Evolutionary conservation across 2,329 filamentous ascomycete species (phyloP).

Genomic region (Nothophoma quercina): DNA sequence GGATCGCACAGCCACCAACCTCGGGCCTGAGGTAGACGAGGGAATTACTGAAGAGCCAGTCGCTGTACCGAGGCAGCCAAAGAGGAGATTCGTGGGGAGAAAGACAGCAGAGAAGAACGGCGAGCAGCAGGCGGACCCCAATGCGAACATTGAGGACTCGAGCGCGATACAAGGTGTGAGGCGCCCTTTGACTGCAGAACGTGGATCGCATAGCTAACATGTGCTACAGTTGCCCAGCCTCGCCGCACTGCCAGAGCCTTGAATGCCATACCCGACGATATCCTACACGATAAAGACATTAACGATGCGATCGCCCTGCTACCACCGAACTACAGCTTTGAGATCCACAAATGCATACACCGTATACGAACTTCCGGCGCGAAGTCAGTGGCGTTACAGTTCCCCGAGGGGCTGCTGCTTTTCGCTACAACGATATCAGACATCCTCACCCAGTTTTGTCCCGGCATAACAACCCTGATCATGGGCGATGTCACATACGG

Average conservation of each 20-base stretch:
- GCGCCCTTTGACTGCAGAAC: conserved; percentile 7
- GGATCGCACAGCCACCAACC: conserved; percentile 73
- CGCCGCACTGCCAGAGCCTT: conserved; percentile 79
- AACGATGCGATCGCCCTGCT: conserved; percentile 87
- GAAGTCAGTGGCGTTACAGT: conserved; percentile 90
- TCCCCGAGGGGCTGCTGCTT: conserved; percentile 92
- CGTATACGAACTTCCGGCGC: conserved; percentile 82
- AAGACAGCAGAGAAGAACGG: conserved; percentile 70
- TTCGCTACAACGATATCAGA: conserved; percentile 98
- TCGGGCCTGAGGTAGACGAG: conserved; percentile 73
- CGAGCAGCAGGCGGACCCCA: conserved; percentile 51
- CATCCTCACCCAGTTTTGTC: conserved; percentile 93
- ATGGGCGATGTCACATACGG: conserved; percentile 99
- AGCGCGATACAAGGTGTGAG: conserved; percentile 73
- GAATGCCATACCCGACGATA: conserved; percentile 88
- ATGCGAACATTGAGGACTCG: conserved; percentile 64
- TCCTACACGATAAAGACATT: conserved; percentile 83
- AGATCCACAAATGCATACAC: conserved; percentile 98
- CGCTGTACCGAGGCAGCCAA: conserved; percentile 72
- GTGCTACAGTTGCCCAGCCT: conserved; percentile 69
- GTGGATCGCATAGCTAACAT: conserved; percentile 5
- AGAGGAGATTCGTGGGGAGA: conserved; percentile 89
- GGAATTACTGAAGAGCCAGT: conserved; percentile 63
- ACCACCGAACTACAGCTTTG: conserved; percentile 96
- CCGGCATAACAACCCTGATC: conserved; percentile 89